A percentile compares a stretch with the other conserved stretches of the same genome.
Evolutionary conservation across 208 protist genomes (phyloP).

Genomic region (Blechomonas ayalai): DNA sequence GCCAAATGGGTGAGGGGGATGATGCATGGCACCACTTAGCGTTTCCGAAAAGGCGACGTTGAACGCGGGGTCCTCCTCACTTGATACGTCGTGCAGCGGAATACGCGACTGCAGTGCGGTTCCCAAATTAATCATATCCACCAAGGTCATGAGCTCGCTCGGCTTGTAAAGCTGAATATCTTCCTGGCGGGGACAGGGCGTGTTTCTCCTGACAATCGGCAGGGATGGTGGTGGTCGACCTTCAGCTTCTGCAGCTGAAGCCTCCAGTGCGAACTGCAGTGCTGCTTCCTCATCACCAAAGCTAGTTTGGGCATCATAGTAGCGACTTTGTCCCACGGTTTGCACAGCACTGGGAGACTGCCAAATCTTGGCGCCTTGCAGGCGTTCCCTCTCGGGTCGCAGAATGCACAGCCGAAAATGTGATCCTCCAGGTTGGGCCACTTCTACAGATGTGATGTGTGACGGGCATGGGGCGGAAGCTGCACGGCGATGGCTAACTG

Average conservation of each 20-base stretch:
- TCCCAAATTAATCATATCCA: slow-evolving; percentile 55
- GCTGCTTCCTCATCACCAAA: slow-evolving; percentile 1
- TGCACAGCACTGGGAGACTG: too few relatives aligned
- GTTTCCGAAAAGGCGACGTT: slow-evolving; percentile 47
- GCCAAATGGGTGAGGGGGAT: too few relatives aligned
- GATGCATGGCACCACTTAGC: slow-evolving; percentile 49
- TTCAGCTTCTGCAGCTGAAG: background rate
- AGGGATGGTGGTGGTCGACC: slow-evolving; percentile 3
- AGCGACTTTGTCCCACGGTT: too few relatives aligned
- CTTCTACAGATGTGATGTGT: too few relatives aligned
- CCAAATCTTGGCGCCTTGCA: too few relatives aligned
- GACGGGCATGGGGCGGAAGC: too few relatives aligned
- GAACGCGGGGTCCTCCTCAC: slow-evolving; percentile 37
- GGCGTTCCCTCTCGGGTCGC: too few relatives aligned
- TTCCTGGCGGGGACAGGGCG: background rate
- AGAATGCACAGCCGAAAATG: background rate
- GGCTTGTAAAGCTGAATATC: slow-evolving; percentile 6
- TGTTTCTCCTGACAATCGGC: background rate
- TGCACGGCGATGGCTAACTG: background rate
- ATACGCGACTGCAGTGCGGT: slow-evolving; percentile 32
- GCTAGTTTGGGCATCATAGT: too few relatives aligned
- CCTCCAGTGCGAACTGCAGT: background rate
- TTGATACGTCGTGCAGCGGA: slow-evolving; percentile 10
- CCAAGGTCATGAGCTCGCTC: slow-evolving; percentile 49
- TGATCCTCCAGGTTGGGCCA: background rate